These are phyloP conservation scores for Neofusicoccum sp. DNA, from an alignment of 2,329 filamentous ascomycete species.

Conservation along the genomic window DNA sequence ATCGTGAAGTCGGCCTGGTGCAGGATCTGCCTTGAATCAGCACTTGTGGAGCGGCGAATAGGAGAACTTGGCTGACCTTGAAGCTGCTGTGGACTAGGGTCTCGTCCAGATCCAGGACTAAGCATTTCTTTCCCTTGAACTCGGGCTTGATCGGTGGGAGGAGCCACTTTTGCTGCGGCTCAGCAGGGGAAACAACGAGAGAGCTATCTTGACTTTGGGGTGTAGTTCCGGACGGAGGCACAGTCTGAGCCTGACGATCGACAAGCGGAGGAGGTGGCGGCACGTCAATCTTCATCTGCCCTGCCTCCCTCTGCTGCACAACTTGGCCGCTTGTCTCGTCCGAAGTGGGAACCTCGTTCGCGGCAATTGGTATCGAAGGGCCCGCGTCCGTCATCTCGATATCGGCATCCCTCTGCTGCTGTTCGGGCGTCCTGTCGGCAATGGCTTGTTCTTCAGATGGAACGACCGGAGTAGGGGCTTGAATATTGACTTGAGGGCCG, in stretches of 20 bases:
- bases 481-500: conserved; percentile 44
- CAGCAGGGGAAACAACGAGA: conserved; percentile 43
- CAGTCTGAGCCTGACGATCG: conserved; percentile 45
- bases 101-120: conserved; percentile 94
- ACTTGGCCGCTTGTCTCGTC: conserved; percentile 28
- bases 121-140: conserved; percentile 85
- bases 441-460: conserved; percentile 47
- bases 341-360: conserved; percentile 52
- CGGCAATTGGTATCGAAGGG: conserved; percentile 51
- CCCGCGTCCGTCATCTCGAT: conserved; percentile 66
- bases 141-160: conserved; percentile 80
- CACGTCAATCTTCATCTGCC: conserved; percentile 49
- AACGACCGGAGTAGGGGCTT: conserved; percentile 50
- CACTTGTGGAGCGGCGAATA: background rate
- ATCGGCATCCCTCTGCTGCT: conserved; percentile 55
- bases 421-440: conserved; percentile 53
- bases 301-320: conserved; percentile 30
- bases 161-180: conserved; percentile 69
- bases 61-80: conserved; percentile 66
- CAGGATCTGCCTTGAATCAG: conserved; percentile 67
- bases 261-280: conserved; percentile 60
- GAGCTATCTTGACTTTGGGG: conserved; percentile 39
- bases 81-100: conserved; percentile 98
- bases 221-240: conserved; percentile 43
- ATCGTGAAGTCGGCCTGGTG: conserved; percentile 99